Base-by-base conservation (phyloP, 2,329 filamentous ascomycete species). In the Venturia oleaginea region DNA sequence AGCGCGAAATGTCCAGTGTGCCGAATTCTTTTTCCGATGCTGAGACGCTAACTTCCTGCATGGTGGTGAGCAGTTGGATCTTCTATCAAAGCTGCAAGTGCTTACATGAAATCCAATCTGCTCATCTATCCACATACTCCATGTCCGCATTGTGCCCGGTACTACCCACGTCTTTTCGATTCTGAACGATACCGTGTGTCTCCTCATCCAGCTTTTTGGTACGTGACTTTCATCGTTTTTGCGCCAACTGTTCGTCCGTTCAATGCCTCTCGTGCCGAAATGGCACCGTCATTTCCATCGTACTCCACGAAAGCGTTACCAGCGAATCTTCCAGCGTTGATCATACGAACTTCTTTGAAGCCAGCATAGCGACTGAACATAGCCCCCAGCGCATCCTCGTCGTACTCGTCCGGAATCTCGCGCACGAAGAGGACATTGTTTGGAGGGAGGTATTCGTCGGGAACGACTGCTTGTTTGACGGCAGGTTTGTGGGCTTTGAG, bases 241-340 rank as follows among this genome's bases (percentile, higher is more conserved):
- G 86, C 86, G 63, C 88, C 89, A 69, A 99, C 79, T 30, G 85
- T 81, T 85, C 94, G 92, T 27, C 91, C 91, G 15, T 90, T 88
- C 38, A 91, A 96, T 68, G 88, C 91, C 81, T 97, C 93, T 82
- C 96, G 97, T 22, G 94, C 94, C 64, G 86, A 88, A 71, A 96
- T 96, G 34, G 94, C 92, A 51, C 91, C 92, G 59, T 87, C 83
- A 78, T 97, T 92, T 69, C 85, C 87, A 71, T 96, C 91, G 78
- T 97, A 99, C 76, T 99, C 94, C 66, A 97, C 91, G 75, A 99
- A 99, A 0, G 92, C 94, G 75, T 99, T 92, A 3, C 91, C 91
- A 68, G 86, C 88, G 32, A 51, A 63, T 37, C 48, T 34, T 62
- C 93, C 83, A 37, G 91, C 90, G 6, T 93, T 92, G 57, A 97